Evolutionary conservation across 139 green algal genomes (phyloP).

Genomic region (Micromonas pusilla): DNA sequence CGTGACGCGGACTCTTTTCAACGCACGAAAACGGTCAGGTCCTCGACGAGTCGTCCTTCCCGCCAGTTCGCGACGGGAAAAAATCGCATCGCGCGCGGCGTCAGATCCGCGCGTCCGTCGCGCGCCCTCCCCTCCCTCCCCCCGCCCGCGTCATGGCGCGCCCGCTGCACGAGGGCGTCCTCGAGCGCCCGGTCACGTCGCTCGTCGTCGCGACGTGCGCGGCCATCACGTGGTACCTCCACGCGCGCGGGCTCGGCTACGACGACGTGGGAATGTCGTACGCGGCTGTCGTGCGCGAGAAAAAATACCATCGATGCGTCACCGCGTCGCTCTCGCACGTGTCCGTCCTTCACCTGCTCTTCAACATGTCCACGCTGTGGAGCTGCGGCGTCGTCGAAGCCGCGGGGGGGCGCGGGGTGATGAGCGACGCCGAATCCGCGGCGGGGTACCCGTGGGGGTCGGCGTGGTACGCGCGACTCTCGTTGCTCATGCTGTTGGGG

Average conservation of each 20-base stretch:
- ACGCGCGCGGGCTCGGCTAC: slow-evolving; percentile 33
- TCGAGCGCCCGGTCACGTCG: background rate
- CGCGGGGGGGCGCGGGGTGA: no score
- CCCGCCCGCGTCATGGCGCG: background rate
- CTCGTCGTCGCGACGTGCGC: background rate
- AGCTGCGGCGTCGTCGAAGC: slow-evolving; percentile 42
- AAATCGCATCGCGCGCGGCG: no score
- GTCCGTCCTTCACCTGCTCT: slow-evolving; percentile 53
- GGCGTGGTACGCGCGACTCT: slow-evolving; percentile 46
- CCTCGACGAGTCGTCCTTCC: no score
- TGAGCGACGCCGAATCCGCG: no score
- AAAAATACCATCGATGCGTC: slow-evolving; percentile 49
- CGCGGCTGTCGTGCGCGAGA: slow-evolving; percentile 40
- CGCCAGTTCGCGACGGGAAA: no score
- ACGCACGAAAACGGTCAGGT: no score
- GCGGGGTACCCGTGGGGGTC: no score
- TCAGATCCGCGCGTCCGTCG: no score
- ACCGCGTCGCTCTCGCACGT: slow-evolving; percentile 52
- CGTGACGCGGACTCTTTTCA: no score
- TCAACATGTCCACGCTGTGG: slow-evolving; percentile 63
- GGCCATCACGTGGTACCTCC: background rate
- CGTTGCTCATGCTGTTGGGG: slow-evolving; percentile 41
- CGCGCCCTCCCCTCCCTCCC: no score
- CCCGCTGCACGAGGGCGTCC: background rate
- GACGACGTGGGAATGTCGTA: slow-evolving; percentile 55